Percentiles rank a stretch among this genome's conserved stretches.
phyloP scores from a whole-genome alignment of 495 filamentous ascomycete genomes.

The Tuber aestivum region DNA sequence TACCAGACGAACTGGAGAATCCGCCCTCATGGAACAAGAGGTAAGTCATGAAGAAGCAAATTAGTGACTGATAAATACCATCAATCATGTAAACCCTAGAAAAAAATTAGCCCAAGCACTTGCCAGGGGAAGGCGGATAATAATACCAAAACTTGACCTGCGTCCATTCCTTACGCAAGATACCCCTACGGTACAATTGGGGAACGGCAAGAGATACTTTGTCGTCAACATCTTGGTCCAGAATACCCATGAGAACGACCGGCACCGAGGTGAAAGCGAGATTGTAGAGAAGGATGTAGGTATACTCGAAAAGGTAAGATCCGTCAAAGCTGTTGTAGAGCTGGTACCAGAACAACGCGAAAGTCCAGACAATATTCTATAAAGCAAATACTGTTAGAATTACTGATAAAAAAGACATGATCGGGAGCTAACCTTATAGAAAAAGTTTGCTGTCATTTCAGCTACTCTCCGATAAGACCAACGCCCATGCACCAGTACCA shows the following conservation, averaged over 20 bases:
- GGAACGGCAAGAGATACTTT: slow-evolving; percentile 89
- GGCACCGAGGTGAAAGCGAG: slow-evolving; percentile 94
- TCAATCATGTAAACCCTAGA: slow-evolving; percentile 88
- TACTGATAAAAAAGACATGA: slow-evolving; percentile 1
- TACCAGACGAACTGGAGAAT: slow-evolving; percentile 62
- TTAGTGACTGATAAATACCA: slow-evolving; percentile 87
- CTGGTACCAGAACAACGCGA: slow-evolving; percentile 96
- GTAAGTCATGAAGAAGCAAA: slow-evolving; percentile 89
- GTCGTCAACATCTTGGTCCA: slow-evolving; percentile 96
- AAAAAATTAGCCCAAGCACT: slow-evolving; percentile 43
- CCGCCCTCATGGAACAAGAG: slow-evolving; percentile 63
- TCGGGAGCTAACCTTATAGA: slow-evolving; percentile 68
- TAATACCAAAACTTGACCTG: slow-evolving; percentile 90
- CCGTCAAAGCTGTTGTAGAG: slow-evolving; percentile 93
- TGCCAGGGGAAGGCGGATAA: slow-evolving; percentile 1
- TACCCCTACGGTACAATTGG: slow-evolving; percentile 90
- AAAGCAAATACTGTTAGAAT: slow-evolving; percentile 14
- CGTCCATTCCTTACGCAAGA: slow-evolving; percentile 96
- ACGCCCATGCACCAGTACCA: slow-evolving; percentile 90
- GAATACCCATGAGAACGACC: slow-evolving; percentile 90
- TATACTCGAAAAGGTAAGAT: slow-evolving; percentile 94
- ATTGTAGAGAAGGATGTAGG: slow-evolving; percentile 93
- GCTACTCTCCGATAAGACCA: slow-evolving; percentile 92
- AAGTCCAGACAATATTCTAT: slow-evolving; percentile 95
- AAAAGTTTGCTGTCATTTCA: slow-evolving; percentile 97